Evolutionary conservation across 306 rosid species (phyloP).

Genomic region (Begonia fuchsioides): DNA sequence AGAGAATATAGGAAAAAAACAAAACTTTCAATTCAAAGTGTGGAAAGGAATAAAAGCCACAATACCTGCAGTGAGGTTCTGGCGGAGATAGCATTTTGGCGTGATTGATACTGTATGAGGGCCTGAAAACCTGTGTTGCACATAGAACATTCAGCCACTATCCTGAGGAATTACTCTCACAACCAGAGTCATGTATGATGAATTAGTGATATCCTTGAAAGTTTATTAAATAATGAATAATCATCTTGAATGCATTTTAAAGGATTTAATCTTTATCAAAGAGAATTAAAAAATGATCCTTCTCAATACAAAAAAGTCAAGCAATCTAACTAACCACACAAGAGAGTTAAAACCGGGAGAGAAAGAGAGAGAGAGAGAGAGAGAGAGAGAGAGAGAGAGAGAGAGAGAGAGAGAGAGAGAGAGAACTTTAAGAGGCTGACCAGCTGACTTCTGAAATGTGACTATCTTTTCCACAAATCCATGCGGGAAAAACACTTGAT

Average conservation of each 20-base stretch:
- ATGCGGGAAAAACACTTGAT: constrained; percentile 95
- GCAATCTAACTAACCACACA: no score
- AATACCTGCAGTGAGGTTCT: constrained; percentile 86
- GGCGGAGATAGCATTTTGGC: constrained; percentile 55
- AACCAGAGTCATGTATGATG: no score
- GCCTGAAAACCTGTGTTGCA: constrained; percentile 85
- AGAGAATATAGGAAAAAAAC: constrained; percentile 12
- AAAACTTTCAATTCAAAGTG: constrained; percentile 7
- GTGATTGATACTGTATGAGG: constrained; percentile 88
- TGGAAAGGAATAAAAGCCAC: constrained; percentile 1
- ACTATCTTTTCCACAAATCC: constrained; percentile 99
- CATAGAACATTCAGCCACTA: constrained; percentile 9
- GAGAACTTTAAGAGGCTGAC: constrained; percentile 70
- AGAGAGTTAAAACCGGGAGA: no score
- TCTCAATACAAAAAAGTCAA: no score
- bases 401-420: constrained; percentile 43
- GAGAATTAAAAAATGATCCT: no score
- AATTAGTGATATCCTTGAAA: no score
- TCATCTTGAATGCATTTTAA: no score
- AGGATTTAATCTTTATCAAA: no score
- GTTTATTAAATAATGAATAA: no score
- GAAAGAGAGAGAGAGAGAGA: constrained; percentile 1
- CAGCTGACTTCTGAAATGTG: constrained; percentile 99
- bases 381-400: constrained; percentile 22
- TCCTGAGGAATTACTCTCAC: not conserved